Percentiles rank a stretch among this genome's conserved stretches.
These are phyloP conservation scores for Lichtheimia hyalospora DNA, from an alignment of 371 early-diverging fungal species.

Conservation along the genomic window DNA sequence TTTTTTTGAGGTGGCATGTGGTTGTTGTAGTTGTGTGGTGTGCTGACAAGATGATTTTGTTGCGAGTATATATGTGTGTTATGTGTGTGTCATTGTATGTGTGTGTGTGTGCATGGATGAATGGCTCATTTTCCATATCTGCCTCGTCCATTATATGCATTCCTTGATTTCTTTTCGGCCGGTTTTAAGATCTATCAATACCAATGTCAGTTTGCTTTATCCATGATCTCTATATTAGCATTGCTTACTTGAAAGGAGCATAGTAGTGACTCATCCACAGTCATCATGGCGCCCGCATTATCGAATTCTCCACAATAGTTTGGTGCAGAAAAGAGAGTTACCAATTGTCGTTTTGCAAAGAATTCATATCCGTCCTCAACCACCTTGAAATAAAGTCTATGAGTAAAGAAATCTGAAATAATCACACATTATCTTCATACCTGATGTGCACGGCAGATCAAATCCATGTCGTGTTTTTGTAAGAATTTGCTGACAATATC, in stretches of 20 bases:
- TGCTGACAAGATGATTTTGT: too few species aligned
- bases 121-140: not conserved
- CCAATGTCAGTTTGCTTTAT: not conserved
- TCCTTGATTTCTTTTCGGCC: constrained; percentile 58
- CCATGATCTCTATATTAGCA: not conserved
- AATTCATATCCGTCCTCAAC: constrained; percentile 97
- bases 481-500: constrained; percentile 87
- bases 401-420: too few species aligned
- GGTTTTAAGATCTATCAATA: constrained; percentile 73
- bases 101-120: too few species aligned
- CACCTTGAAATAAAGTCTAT: constrained; percentile 20
- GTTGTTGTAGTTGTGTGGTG: too few species aligned
- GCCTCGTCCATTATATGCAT: constrained; percentile 37
- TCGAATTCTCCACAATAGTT: constrained; percentile 97
- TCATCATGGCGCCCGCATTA: constrained; percentile 98
- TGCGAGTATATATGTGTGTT: too few species aligned
- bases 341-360: constrained; percentile 90
- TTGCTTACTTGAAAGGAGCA: constrained; percentile 75
- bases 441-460: constrained; percentile 95
- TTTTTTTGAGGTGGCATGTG: too few species aligned
- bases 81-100: too few species aligned
- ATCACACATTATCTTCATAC: constrained; percentile 27
- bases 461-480: constrained; percentile 89
- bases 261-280: constrained; percentile 93
- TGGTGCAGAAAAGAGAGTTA: constrained; percentile 94